These are phyloP conservation scores for Datura wrightii DNA, from an alignment of 257 asterid genomes.

Conservation along the genomic window DNA sequence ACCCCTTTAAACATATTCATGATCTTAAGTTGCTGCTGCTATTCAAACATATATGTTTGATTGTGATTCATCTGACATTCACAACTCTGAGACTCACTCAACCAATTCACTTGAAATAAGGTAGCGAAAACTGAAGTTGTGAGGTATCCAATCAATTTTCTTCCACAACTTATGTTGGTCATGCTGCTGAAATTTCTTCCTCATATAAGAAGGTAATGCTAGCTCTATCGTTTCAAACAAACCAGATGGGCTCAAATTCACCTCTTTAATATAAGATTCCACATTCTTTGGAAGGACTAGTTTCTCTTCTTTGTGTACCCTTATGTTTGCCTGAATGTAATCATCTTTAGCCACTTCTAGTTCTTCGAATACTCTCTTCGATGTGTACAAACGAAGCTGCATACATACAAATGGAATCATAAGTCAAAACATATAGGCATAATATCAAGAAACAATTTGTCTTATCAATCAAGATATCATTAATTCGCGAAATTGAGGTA, in stretches of 20 bases:
- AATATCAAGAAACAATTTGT: neutral
- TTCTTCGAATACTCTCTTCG: conserved; percentile 72
- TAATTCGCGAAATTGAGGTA: neutral
- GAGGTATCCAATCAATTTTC: conserved; percentile 73
- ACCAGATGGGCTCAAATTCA: conserved; percentile 56
- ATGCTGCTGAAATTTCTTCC: conserved; percentile 43
- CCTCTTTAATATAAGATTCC: conserved; percentile 67
- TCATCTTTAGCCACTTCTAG: conserved; percentile 95
- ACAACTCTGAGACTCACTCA: conserved; percentile 26
- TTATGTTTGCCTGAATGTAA: conserved; percentile 67
- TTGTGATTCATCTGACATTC: conserved; percentile 56
- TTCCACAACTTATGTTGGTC: conserved; percentile 56
- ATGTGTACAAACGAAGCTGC: conserved; percentile 79
- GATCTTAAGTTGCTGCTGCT: neutral
- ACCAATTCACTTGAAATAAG: conserved; percentile 62
- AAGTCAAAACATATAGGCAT: neutral
- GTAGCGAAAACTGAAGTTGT: conserved; percentile 71
- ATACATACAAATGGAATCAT: neutral
- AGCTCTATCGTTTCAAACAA: conserved; percentile 57
- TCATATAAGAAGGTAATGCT: conserved; percentile 50
- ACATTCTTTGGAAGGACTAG: conserved; percentile 73
- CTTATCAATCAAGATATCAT: neutral
- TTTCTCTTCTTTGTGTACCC: conserved; percentile 66
- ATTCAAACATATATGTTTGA: neutral
- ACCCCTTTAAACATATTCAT: neutral